Percentiles rank a stretch among this genome's conserved stretches.
Evolutionary conservation across 345 rosid genomes (phyloP).

Genomic region (Gossypium stocksii): DNA sequence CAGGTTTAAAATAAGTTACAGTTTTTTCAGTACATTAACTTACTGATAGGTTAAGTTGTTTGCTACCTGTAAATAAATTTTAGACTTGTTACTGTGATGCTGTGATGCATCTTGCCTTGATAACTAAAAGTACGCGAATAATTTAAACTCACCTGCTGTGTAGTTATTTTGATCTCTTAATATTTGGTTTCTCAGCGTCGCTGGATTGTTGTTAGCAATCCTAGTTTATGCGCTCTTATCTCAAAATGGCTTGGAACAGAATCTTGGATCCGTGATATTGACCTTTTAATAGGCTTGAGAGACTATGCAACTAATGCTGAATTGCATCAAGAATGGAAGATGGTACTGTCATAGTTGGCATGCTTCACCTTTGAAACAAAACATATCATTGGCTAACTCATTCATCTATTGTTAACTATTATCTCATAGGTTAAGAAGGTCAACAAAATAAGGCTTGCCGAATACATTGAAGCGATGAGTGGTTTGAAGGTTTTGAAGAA

Average conservation of each 20-base stretch:
- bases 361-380: slow-evolving; percentile 3
- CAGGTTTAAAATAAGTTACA: slow-evolving; percentile 27
- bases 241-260: slow-evolving; percentile 54
- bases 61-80: background rate
- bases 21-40: background rate
- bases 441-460: slow-evolving; percentile 48
- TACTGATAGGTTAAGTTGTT: background rate
- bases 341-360: slow-evolving; percentile 26
- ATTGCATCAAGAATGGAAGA: slow-evolving; percentile 40
- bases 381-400: background rate
- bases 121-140: background rate
- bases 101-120: slow-evolving; percentile 1
- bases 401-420: background rate
- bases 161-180: slow-evolving; percentile 20
- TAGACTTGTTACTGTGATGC: background rate
- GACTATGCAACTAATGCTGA: slow-evolving; percentile 33
- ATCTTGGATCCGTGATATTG: slow-evolving; percentile 46
- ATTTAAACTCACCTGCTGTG: slow-evolving; percentile 6
- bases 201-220: slow-evolving; percentile 54
- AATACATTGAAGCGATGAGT: slow-evolving; percentile 48
- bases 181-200: slow-evolving; percentile 38
- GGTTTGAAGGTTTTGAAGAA: slow-evolving; percentile 37
- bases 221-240: slow-evolving; percentile 42
- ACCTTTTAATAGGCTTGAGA: slow-evolving; percentile 40
- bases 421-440: slow-evolving; percentile 35